phyloP scores from a whole-genome alignment of 768 basidiomycete species.

The Serpula lacrymans region DNA sequence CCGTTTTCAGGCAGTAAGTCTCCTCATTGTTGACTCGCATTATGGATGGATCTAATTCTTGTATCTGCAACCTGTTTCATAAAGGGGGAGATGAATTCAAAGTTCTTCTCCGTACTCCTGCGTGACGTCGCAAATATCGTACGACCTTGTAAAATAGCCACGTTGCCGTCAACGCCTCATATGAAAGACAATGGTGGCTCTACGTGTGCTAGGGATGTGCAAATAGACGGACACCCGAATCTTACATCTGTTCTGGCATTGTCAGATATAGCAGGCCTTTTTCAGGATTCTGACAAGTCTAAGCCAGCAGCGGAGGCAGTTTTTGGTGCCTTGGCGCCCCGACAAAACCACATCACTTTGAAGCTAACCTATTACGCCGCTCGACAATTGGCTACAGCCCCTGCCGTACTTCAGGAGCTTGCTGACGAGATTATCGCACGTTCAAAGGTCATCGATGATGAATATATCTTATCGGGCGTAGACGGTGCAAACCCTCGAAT shows the following conservation, averaged over 20 bases:
- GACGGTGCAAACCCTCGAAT: too few relatives aligned
- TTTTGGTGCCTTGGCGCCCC: slow-evolving; percentile 12
- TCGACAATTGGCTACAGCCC: slow-evolving; percentile 50
- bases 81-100: slow-evolving; percentile 33
- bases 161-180: slow-evolving; percentile 9
- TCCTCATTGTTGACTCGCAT: not conserved
- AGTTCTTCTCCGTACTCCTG: slow-evolving; percentile 50
- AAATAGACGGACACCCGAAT: slow-evolving; percentile 11
- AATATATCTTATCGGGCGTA: slow-evolving; percentile 8
- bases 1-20: slow-evolving; percentile 41
- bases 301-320: slow-evolving; percentile 15
- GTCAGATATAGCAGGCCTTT: slow-evolving; percentile 23
- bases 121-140: slow-evolving; percentile 52
- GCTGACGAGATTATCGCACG: slow-evolving; percentile 37
- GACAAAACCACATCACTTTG: slow-evolving; percentile 41
- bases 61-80: not conserved
- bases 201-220: slow-evolving; percentile 1
- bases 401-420: slow-evolving; percentile 35
- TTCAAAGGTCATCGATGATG: slow-evolving; percentile 23
- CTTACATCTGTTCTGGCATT: slow-evolving; percentile 18
- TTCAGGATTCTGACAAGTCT: slow-evolving; percentile 7
- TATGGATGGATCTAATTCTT: not conserved
- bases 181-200: too few relatives aligned
- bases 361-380: slow-evolving; percentile 74
- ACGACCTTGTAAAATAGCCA: slow-evolving; percentile 38